These are phyloP conservation scores for Cladophialophora psammophila DNA, from an alignment of 2,329 filamentous ascomycete species.

Conservation along the genomic window DNA sequence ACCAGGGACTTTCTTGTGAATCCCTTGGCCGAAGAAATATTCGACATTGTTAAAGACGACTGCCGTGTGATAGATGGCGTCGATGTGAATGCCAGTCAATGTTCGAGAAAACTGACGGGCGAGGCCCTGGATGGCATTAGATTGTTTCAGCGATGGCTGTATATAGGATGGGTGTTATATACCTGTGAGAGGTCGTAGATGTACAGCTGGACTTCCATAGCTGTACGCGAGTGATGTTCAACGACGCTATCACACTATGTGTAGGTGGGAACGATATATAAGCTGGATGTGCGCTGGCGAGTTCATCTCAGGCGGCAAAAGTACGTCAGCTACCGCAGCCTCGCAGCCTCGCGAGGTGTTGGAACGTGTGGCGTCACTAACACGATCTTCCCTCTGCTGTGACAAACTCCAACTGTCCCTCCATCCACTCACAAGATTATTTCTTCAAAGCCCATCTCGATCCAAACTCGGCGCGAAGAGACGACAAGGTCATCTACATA, in stretches of 20 bases:
- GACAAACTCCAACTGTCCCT: background rate
- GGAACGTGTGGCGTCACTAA: slow-evolving; percentile 27
- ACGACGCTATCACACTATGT: background rate
- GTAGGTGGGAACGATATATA: background rate
- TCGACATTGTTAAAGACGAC: slow-evolving; percentile 85
- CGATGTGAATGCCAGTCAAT: slow-evolving; percentile 74
- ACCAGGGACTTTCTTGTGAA: slow-evolving; percentile 81
- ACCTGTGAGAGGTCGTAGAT: slow-evolving; percentile 77
- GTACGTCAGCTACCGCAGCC: slow-evolving; percentile 25
- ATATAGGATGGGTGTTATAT: background rate
- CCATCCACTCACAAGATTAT: background rate
- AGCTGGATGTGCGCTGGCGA: background rate
- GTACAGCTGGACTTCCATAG: slow-evolving; percentile 78
- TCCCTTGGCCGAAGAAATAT: slow-evolving; percentile 88
- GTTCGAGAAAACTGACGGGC: slow-evolving; percentile 64
- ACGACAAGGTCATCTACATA: background rate
- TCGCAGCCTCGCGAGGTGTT: background rate
- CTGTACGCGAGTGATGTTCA: slow-evolving; percentile 7
- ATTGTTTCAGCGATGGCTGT: background rate
- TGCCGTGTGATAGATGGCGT: slow-evolving; percentile 94
- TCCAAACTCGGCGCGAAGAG: background rate
- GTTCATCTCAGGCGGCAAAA: slow-evolving; percentile 25
- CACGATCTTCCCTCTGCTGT: background rate
- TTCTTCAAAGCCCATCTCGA: background rate
- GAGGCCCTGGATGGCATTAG: slow-evolving; percentile 55